A percentile compares a stretch with the other conserved stretches of the same genome.
Evolutionary conservation across 2,329 filamentous ascomycete species (phyloP).

Genomic region (Nigrograna mackinnonii): DNA sequence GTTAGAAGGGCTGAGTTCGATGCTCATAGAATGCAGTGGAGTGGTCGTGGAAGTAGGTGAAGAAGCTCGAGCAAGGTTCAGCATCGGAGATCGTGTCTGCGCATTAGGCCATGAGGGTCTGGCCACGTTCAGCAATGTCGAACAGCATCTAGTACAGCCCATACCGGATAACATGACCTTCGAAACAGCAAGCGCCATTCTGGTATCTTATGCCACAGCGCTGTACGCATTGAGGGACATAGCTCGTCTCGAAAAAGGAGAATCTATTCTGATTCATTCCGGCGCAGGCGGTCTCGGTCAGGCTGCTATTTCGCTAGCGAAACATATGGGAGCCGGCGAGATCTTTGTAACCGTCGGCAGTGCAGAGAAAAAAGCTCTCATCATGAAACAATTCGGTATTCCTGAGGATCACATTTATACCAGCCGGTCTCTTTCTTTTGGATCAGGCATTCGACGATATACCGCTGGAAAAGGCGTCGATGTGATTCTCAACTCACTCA

Average conservation of each 20-base stretch:
- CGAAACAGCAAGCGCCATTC: not conserved
- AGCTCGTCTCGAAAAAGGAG: not conserved
- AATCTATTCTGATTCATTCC: not conserved
- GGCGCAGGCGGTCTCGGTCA: not conserved
- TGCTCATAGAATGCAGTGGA: not conserved
- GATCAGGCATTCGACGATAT: not conserved
- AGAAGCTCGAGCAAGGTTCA: not conserved
- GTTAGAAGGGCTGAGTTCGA: not conserved
- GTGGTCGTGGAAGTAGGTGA: not conserved
- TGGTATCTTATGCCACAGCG: not conserved
- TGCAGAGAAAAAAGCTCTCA: not conserved
- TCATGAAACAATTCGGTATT: not conserved
- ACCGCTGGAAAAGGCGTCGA: not conserved
- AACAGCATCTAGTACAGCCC: not conserved
- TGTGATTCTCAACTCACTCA: not conserved
- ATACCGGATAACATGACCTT: not conserved
- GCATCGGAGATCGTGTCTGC: not conserved
- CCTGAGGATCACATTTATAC: not conserved
- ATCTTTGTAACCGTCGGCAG: not conserved
- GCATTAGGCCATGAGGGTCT: not conserved
- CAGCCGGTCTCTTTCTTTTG: not conserved
- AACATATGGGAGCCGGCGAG: not conserved
- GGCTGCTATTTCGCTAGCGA: not conserved
- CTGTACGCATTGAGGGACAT: not conserved
- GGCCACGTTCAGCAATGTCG: not conserved